Evolutionary conservation across 2,329 filamentous ascomycete species (phyloP).

Genomic region (Aaosphaeria arxii): DNA sequence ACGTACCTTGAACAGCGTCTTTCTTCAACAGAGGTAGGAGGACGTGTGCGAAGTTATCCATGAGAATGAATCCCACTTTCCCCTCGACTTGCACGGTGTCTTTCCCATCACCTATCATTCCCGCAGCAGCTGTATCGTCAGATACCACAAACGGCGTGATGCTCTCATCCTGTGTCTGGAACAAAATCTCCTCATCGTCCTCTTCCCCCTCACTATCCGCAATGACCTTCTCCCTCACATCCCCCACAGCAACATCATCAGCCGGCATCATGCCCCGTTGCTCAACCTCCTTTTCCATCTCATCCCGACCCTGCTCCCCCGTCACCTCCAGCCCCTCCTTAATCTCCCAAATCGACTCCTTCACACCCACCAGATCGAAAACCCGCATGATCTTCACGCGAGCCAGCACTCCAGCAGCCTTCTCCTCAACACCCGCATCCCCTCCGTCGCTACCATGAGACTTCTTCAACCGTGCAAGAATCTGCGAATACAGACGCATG

Average conservation of each 20-base stretch:
- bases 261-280: conserved; percentile 17
- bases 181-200: conserved; percentile 41
- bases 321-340: conserved; percentile 32
- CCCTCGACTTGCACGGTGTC: background rate
- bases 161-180: conserved; percentile 4
- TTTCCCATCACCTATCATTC: background rate
- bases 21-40: conserved; percentile 37
- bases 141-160: background rate
- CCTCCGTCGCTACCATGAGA: background rate
- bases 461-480: conserved; percentile 17
- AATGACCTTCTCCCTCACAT: conserved; percentile 13
- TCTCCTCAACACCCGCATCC: conserved; percentile 13
- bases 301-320: conserved; percentile 2
- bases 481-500: conserved; percentile 32
- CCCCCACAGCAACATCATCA: background rate
- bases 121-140: background rate
- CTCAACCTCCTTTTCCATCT: conserved; percentile 6
- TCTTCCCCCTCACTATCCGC: conserved; percentile 36
- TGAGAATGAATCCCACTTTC: conserved; percentile 33
- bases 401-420: conserved; percentile 39
- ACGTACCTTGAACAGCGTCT: conserved; percentile 33
- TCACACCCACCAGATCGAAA: conserved; percentile 49
- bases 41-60: conserved; percentile 40
- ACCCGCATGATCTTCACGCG: conserved; percentile 49
- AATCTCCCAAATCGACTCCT: conserved; percentile 46